phyloP scores from a whole-genome alignment of 139 green algal genomes.

The Tetraselmis striata region DNA sequence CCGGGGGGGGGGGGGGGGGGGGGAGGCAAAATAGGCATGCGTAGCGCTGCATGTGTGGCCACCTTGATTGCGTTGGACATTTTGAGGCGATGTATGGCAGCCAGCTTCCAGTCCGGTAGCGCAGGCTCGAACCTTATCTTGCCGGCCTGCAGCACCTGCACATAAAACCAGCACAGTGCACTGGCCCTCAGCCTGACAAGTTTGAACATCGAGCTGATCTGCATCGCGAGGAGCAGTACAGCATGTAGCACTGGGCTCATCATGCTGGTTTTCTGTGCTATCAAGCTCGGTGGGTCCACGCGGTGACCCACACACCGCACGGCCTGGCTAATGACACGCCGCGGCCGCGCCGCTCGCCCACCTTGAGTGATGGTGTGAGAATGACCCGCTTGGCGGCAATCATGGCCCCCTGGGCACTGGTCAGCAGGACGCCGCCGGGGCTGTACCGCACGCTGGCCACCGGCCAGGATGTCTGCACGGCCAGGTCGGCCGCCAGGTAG shows the following conservation, averaged over 20 bases:
- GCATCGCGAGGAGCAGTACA: slow-evolving; percentile 33
- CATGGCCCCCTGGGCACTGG: slow-evolving; percentile 4
- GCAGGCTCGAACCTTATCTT: slow-evolving; percentile 56
- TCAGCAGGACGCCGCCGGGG: slow-evolving; percentile 22
- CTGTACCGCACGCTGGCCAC: slow-evolving; percentile 37
- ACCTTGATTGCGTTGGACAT: slow-evolving; percentile 20
- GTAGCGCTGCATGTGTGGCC: too few species aligned
- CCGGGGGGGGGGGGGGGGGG: too few species aligned
- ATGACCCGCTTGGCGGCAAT: neutral
- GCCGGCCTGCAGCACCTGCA: slow-evolving; percentile 27
- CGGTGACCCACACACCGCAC: slow-evolving; percentile 43
- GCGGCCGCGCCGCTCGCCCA: too few species aligned
- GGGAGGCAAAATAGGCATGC: too few species aligned
- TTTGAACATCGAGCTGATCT: slow-evolving; percentile 11
- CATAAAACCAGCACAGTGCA: neutral
- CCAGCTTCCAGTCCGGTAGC: slow-evolving; percentile 53
- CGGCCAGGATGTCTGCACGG: slow-evolving; percentile 35
- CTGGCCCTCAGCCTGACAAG: neutral
- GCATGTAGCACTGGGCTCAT: too few species aligned
- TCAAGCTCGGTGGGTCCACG: too few species aligned
- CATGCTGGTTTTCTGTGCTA: too few species aligned
- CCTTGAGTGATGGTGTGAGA: neutral
- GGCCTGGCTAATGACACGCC: neutral
- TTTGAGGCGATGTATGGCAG: slow-evolving; percentile 34
- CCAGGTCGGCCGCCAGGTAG: slow-evolving; percentile 4